Conservation (phyloP, 768 basidiomycete species). For the Mycena rosella region DNA sequence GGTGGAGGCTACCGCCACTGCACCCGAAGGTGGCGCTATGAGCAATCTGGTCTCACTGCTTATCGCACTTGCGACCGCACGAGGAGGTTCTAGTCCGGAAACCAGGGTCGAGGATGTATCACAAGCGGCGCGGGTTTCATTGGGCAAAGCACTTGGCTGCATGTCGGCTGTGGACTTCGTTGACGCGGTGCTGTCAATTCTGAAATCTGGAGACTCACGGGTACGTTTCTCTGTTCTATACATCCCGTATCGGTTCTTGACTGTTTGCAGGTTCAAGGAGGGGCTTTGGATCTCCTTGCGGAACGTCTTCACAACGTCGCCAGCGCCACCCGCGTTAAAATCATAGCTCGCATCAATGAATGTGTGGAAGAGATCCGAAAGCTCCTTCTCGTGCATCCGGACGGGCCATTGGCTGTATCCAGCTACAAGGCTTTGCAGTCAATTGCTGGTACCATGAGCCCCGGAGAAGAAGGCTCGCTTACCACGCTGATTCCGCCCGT, state of each 20-base stretch:
- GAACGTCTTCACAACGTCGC: slow-evolving; percentile 75
- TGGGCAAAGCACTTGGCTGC: slow-evolving; percentile 67
- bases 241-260: slow-evolving; percentile 10
- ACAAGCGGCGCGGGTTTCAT: slow-evolving; percentile 60
- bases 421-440: slow-evolving; percentile 73
- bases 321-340: slow-evolving; percentile 63
- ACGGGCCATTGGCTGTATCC: slow-evolving; percentile 54
- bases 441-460: slow-evolving; percentile 67
- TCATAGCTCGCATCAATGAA: slow-evolving; percentile 62
- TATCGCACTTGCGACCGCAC: slow-evolving; percentile 59
- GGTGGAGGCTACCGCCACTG: slow-evolving; percentile 29
- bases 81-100: slow-evolving; percentile 46
- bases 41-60: slow-evolving; percentile 62
- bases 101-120: slow-evolving; percentile 59
- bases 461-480: slow-evolving; percentile 77
- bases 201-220: slow-evolving; percentile 63
- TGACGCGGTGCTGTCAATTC: slow-evolving; percentile 64
- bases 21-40: slow-evolving; percentile 46
- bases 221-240: slow-evolving; percentile 53
- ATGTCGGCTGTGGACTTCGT: slow-evolving; percentile 83
- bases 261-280: slow-evolving; percentile 67
- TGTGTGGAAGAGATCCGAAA: slow-evolving; percentile 66
- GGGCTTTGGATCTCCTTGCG: slow-evolving; percentile 77
- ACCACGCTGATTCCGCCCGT: slow-evolving; percentile 70
- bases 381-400: slow-evolving; percentile 58